Evolutionary conservation across 1,284 basidiomycete species (phyloP).

Genomic region (Hypsizygus ulmarius): DNA sequence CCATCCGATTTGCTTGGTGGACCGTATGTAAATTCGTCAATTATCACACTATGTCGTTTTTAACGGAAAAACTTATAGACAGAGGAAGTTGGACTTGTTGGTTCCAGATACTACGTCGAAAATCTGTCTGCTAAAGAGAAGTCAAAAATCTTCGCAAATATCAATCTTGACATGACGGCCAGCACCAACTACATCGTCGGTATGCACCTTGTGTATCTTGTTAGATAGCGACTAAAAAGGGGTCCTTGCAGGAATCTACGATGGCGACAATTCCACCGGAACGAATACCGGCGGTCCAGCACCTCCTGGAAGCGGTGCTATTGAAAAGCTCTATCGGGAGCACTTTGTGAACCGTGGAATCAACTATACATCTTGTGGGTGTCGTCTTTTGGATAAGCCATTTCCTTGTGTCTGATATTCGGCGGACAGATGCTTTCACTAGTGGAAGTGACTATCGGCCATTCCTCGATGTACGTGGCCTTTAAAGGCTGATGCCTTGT

Average conservation of each 20-base stretch:
- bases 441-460: slow-evolving; percentile 14
- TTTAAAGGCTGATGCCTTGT: background rate
- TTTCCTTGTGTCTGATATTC: background rate
- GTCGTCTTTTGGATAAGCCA: background rate
- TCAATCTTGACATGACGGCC: slow-evolving; percentile 17
- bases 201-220: background rate
- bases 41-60: background rate
- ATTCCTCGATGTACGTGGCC: slow-evolving; percentile 10
- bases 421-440: slow-evolving; percentile 10
- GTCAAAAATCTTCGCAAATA: slow-evolving; percentile 16
- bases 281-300: slow-evolving; percentile 8
- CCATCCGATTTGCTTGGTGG: slow-evolving; percentile 17
- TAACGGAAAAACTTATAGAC: slow-evolving; percentile 2
- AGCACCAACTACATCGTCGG: slow-evolving; percentile 14
- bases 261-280: slow-evolving; percentile 16
- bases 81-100: slow-evolving; percentile 15
- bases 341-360: slow-evolving; percentile 10
- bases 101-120: slow-evolving; percentile 14
- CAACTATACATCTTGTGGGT: slow-evolving; percentile 11
- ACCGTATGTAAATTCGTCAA: slow-evolving; percentile 1
- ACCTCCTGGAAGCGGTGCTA: slow-evolving; percentile 13
- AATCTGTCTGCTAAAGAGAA: slow-evolving; percentile 10
- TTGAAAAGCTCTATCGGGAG: slow-evolving; percentile 13
- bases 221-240: background rate
- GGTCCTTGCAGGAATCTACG: slow-evolving; percentile 8